phyloP scores from a whole-genome alignment of 2,329 filamentous ascomycete genomes.

The Verticillium alfalfae region DNA sequence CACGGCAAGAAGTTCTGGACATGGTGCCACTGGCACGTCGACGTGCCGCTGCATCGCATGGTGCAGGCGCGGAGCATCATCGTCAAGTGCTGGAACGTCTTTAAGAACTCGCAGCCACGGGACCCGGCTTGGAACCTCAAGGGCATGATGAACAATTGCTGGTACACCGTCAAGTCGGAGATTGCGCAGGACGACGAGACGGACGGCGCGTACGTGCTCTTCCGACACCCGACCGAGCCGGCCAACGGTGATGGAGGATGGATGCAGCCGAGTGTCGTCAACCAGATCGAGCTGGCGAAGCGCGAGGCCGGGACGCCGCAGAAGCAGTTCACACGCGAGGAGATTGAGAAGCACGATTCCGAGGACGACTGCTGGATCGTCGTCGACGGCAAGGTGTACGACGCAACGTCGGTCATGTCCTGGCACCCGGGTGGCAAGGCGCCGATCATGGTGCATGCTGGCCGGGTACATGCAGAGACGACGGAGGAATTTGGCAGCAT shows the following conservation, averaged over 20 bases:
- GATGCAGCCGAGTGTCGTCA: conserved; percentile 42
- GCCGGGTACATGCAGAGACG: conserved; percentile 41
- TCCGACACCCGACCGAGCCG: conserved; percentile 40
- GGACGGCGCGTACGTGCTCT: conserved; percentile 24
- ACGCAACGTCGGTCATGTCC: conserved; percentile 37
- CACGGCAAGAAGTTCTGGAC: conserved; percentile 50
- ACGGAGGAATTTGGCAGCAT: conserved; percentile 43
- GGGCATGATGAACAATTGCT: conserved; percentile 51
- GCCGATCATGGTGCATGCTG: conserved; percentile 42
- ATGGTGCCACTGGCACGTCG: conserved; percentile 47
- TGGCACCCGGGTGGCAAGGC: conserved; percentile 46
- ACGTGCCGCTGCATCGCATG: conserved; percentile 37
- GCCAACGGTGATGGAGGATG: conserved; percentile 38
- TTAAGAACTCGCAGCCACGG: conserved; percentile 44
- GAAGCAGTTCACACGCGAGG: conserved; percentile 46
- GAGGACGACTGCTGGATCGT: conserved; percentile 49
- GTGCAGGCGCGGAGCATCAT: conserved; percentile 33
- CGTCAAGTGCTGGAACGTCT: conserved; percentile 41
- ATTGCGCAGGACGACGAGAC: conserved; percentile 23
- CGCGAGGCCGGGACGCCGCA: conserved; percentile 35
- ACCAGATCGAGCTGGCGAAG: conserved; percentile 35
- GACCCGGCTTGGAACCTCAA: conserved; percentile 40
- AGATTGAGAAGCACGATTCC: conserved; percentile 45
- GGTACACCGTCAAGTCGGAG: conserved; percentile 37
- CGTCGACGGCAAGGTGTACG: conserved; percentile 44